Percentiles rank a stretch among this genome's conserved stretches.
Conservation (phyloP, 164 flowering plant genomes). For the Paratinospora sagittata region DNA sequence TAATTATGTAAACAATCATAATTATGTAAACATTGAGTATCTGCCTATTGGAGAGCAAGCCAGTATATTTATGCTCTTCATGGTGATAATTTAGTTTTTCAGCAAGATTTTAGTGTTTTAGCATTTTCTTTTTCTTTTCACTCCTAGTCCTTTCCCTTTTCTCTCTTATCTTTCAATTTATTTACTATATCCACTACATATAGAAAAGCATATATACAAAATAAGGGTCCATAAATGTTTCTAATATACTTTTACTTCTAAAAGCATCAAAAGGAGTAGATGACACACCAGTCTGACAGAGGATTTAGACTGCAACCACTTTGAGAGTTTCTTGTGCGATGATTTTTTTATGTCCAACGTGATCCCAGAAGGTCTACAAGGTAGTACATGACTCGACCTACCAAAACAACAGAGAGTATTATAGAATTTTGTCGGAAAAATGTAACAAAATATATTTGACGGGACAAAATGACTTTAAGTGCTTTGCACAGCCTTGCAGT, state of each 20-base stretch:
- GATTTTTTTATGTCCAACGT: slow-evolving; percentile 87
- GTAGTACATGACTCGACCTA: slow-evolving; percentile 87
- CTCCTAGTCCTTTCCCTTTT: background rate
- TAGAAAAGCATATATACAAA: background rate
- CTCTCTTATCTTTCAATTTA: background rate
- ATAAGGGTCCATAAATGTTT: background rate
- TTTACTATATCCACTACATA: background rate
- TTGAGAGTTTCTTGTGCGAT: slow-evolving; percentile 89
- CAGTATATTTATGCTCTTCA: background rate
- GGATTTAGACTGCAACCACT: slow-evolving; percentile 86
- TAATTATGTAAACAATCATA: background rate
- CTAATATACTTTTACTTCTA: background rate
- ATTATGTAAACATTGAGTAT: too few species aligned
- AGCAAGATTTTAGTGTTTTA: background rate
- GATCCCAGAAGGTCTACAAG: slow-evolving; percentile 79
- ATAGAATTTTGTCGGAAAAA: background rate
- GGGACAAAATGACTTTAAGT: background rate
- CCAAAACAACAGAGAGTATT: slow-evolving; percentile 10
- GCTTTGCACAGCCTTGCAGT: background rate
- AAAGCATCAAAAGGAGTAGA: background rate
- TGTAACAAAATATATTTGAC: background rate
- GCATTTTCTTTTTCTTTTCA: background rate
- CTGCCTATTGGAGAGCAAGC: background rate
- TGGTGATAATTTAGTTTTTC: background rate
- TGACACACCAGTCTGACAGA: slow-evolving; percentile 59